Evolutionary conservation across 768 basidiomycete genomes (phyloP).

Genomic region (Mycena vitilis): DNA sequence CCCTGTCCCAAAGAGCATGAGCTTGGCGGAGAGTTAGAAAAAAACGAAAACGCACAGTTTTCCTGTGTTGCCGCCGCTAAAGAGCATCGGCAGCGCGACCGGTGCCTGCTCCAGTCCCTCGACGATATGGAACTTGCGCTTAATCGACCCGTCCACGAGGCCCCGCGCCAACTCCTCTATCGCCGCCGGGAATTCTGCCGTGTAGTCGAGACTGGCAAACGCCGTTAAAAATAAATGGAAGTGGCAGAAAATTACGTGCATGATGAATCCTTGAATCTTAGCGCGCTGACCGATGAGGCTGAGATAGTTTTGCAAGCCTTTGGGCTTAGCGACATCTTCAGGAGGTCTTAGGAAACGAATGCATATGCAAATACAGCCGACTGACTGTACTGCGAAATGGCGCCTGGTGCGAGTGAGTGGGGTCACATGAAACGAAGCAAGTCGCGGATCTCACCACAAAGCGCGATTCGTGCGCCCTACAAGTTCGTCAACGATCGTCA

Average conservation of each 20-base stretch:
- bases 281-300: slow-evolving; percentile 83
- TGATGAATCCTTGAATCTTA: slow-evolving; percentile 85
- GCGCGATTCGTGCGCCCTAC: slow-evolving; percentile 75
- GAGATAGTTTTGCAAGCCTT: slow-evolving; percentile 74
- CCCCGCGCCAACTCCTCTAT: slow-evolving; percentile 66
- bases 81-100: slow-evolving; percentile 75
- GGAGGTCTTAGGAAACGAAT: neutral
- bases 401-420: slow-evolving; percentile 56
- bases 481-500: neutral
- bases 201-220: slow-evolving; percentile 77
- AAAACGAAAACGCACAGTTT: slow-evolving; percentile 64
- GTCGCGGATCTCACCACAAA: slow-evolving; percentile 72
- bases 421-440: neutral
- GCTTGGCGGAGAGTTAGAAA: slow-evolving; percentile 14
- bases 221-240: neutral
- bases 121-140: slow-evolving; percentile 84
- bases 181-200: slow-evolving; percentile 66
- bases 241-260: slow-evolving; percentile 58
- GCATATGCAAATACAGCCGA: neutral
- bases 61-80: slow-evolving; percentile 81
- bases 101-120: slow-evolving; percentile 82
- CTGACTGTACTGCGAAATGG: slow-evolving; percentile 88
- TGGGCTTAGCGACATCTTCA: slow-evolving; percentile 68
- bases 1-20: slow-evolving; percentile 48
- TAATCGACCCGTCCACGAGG: slow-evolving; percentile 76